Evolutionary conservation across 306 rosid genomes (phyloP), one percentile per base, ranked within the genome.

Genomic region (Oemleria cerasiformis): DNA sequence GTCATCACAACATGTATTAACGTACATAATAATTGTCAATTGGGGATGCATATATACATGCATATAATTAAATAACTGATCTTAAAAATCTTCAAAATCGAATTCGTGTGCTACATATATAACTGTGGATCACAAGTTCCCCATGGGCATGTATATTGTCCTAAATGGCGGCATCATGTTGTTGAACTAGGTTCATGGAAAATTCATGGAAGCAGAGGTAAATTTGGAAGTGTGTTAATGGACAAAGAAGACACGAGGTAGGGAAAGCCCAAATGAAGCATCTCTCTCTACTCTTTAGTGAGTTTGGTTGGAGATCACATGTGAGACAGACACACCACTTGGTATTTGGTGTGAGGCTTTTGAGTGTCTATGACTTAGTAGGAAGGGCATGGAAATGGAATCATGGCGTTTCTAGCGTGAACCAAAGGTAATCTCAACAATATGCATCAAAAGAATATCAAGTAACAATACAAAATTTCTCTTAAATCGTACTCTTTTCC

Each of bases 351-450:
- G 69, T 75, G 57, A 70, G 64, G 81, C 79, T 73, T 79, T 81
- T 74, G 82, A 81, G 78, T 81, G 79, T 80, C 57, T 39, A 53
- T 82, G 93, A 85, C 84, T 82, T 76, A 20, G 25, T 39, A 73
- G 70, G 66, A 83, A 78, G 58, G 79, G 85, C 81, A 81, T 68
- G 83, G 91, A 76, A 82, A 81, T 68, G 83, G 91, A 76, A 84
- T 80, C 83, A 80, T 78, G 75, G 84, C 76, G 81, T 78, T 77
- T 77, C 72, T 84, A 72, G 83, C 81, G 82, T 84, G 85, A 83
- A 78, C 85, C 67, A 51, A 68, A 67, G 83, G 87, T 75, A 84
- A 81, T 69, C 77, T 80, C 73, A 71, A 43, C 79, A 44, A 39
- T 73, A 12, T 57, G 76, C 81, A 60, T 75, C 58, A 72, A 75